Percentiles rank a stretch among this genome's conserved stretches.
Conservation (phyloP, 257 asterid species). For the Solanum paucissectum region DNA sequence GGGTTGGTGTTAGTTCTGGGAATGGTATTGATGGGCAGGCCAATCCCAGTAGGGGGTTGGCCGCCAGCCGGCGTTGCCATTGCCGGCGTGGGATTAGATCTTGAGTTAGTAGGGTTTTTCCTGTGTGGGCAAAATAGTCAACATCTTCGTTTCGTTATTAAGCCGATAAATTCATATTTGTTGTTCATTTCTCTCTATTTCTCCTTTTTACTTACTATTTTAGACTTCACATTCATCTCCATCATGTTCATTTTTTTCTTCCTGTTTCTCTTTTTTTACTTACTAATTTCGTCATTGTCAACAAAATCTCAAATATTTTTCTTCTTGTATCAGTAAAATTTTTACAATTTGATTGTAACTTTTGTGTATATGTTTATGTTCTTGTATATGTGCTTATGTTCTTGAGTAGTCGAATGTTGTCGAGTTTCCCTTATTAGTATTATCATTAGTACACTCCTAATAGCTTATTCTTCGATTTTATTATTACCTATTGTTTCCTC, state of each 20-base stretch:
- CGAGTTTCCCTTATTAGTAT: neutral
- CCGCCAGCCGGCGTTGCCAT: no score
- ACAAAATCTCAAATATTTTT: neutral
- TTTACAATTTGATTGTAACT: neutral
- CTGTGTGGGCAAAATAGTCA: no score
- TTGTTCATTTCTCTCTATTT: neutral
- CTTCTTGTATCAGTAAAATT: neutral
- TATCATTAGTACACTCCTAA: neutral
- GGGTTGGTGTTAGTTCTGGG: no score
- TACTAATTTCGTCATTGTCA: neutral
- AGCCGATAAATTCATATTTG: no score
- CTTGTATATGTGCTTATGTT: no score
- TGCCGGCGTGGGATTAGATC: no score
- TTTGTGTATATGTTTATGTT: neutral
- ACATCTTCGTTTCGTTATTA: no score
- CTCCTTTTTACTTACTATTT: neutral
- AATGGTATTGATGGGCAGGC: no score
- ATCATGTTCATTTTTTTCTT: neutral
- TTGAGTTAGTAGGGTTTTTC: no score
- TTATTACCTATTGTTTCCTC: neutral
- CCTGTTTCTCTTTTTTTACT: neutral
- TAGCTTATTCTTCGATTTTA: no score
- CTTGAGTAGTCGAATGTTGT: neutral
- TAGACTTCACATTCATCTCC: neutral
- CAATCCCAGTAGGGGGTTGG: no score